phyloP scores from a whole-genome alignment of 371 early-diverging fungal species.

The Lichtheimia hyalospora region DNA sequence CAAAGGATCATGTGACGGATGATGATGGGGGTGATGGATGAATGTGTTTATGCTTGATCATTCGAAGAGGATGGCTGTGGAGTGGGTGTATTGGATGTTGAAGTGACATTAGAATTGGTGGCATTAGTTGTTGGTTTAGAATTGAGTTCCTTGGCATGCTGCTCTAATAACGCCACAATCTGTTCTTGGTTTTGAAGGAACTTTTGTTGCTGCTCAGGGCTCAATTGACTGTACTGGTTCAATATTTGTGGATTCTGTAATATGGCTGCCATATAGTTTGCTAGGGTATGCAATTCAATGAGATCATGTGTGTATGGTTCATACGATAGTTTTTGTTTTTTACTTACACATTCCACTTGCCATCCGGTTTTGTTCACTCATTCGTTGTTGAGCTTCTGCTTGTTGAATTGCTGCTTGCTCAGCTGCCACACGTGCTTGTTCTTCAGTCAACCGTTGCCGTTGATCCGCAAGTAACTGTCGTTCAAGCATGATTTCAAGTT shows the following conservation, averaged over 20 bases:
- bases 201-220: neutral
- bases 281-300: neutral
- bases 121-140: too few species aligned
- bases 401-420: conserved; percentile 49
- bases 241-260: neutral
- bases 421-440: conserved; percentile 37
- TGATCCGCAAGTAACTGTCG: conserved; percentile 36
- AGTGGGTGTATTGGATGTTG: too few species aligned
- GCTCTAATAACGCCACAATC: neutral
- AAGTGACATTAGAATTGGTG: too few species aligned
- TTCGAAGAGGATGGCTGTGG: too few species aligned
- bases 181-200: neutral
- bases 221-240: conserved; percentile 2
- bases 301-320: neutral
- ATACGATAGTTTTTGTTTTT: neutral
- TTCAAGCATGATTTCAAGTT: conserved; percentile 28
- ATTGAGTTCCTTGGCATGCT: conserved; percentile 5
- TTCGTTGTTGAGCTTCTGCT: conserved; percentile 35
- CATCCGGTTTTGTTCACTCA: conserved; percentile 35
- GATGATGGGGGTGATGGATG: too few species aligned
- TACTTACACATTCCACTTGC: conserved; percentile 5
- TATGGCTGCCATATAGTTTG: neutral
- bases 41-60: too few species aligned
- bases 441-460: conserved; percentile 33
- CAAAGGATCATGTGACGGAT: too few species aligned